phyloP scores from a whole-genome alignment of 2,329 filamentous ascomycete genomes.

The Colletotrichum shisoi region DNA sequence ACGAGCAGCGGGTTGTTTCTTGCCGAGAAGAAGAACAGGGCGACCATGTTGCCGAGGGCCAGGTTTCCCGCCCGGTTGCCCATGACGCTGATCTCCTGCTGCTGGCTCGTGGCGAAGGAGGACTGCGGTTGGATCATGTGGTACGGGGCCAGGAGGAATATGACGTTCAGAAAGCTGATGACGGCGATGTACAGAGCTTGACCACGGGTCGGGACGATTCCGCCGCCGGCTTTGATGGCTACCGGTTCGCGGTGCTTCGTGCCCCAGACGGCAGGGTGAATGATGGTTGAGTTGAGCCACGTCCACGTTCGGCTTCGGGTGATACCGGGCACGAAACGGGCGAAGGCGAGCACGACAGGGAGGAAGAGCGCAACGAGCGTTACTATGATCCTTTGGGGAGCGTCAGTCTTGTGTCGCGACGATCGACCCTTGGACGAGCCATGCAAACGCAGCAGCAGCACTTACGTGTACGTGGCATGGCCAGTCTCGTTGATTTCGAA shows the following conservation, averaged over 20 bases:
- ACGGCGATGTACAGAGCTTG: slow-evolving; percentile 50
- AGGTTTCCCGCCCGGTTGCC: slow-evolving; percentile 49
- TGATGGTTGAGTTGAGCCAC: neutral
- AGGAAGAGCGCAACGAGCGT: slow-evolving; percentile 41
- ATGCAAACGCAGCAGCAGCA: slow-evolving; percentile 1
- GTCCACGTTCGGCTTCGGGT: neutral
- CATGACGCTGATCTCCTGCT: slow-evolving; percentile 43
- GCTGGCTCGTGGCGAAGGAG: slow-evolving; percentile 38
- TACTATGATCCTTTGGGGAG: slow-evolving; percentile 39
- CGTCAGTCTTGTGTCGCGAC: neutral
- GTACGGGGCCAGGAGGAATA: slow-evolving; percentile 44
- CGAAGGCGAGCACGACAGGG: slow-evolving; percentile 44
- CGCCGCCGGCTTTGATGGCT: slow-evolving; percentile 47
- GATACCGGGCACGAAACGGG: slow-evolving; percentile 44
- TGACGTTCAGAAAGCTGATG: slow-evolving; percentile 46
- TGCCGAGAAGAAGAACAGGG: slow-evolving; percentile 49
- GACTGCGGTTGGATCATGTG: slow-evolving; percentile 37
- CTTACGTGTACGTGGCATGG: slow-evolving; percentile 39
- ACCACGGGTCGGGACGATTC: slow-evolving; percentile 50
- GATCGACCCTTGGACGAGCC: neutral
- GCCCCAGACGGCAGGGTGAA: neutral
- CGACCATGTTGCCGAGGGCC: slow-evolving; percentile 47
- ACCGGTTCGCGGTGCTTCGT: slow-evolving; percentile 34
- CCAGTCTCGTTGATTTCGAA: slow-evolving; percentile 57
- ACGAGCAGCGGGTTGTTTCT: slow-evolving; percentile 54